A percentile compares a stretch with the other conserved stretches of the same genome.
These are phyloP conservation scores for Platanthera guangdongensis DNA, from an alignment of 106 monocot species.

Conservation along the genomic window DNA sequence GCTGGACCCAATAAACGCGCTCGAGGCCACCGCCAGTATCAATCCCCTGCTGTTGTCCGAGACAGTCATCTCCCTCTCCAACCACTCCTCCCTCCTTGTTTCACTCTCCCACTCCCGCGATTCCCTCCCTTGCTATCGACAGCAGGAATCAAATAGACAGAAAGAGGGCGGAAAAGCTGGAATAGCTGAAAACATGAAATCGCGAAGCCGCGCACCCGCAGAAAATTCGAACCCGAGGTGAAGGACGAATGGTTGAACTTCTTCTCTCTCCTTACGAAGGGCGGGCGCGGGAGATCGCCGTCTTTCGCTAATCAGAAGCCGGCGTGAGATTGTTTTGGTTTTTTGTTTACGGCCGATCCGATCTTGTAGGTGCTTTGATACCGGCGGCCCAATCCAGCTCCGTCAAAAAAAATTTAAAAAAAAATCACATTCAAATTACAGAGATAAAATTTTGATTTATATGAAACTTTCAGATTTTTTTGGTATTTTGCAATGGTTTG, in stretches of 20 bases:
- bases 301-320: not conserved
- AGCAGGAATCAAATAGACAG: not conserved
- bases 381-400: not conserved
- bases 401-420: not conserved
- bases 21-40: conserved; percentile 35
- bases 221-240: not conserved
- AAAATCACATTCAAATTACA: no score
- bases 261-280: no score
- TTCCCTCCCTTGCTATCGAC: not conserved
- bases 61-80: not conserved
- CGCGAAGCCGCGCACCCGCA: not conserved
- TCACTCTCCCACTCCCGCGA: not conserved
- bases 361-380: not conserved
- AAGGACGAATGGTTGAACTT: not conserved
- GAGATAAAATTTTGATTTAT: no score
- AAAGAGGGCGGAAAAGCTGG: not conserved
- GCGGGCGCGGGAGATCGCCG: not conserved
- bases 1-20: conserved; percentile 58
- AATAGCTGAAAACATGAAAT: not conserved
- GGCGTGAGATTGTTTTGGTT: not conserved
- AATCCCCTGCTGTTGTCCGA: conserved; percentile 39
- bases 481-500: no score
- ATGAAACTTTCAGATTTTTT: no score
- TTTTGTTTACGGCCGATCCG: not conserved
- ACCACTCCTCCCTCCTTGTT: not conserved